Evolutionary conservation across 805 yeast species (phyloP).

Genomic region (Scheffersomyces lignosus): DNA sequence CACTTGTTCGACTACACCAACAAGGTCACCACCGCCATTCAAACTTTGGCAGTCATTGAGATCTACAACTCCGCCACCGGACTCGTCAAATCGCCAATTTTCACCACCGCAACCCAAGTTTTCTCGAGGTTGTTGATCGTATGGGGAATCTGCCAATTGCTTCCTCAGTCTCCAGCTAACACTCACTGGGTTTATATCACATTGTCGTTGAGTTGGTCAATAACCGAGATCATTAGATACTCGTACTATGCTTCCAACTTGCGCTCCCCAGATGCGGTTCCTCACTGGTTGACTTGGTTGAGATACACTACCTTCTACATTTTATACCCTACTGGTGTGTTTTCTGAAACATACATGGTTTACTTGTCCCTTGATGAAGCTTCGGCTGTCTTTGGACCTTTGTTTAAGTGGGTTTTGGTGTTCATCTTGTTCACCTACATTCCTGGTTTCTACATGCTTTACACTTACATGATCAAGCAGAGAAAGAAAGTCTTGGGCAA

Average conservation of each 20-base stretch:
- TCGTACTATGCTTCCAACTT: slow-evolving; percentile 78
- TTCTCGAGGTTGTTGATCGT: slow-evolving; percentile 80
- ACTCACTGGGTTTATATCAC: slow-evolving; percentile 60
- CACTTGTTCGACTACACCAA: slow-evolving; percentile 59
- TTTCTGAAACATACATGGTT: slow-evolving; percentile 72
- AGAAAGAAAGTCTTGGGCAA: slow-evolving; percentile 70
- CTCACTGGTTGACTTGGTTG: slow-evolving; percentile 60
- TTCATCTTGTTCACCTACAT: slow-evolving; percentile 64
- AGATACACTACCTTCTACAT: slow-evolving; percentile 83
- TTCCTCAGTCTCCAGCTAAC: slow-evolving; percentile 73
- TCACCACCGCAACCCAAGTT: slow-evolving; percentile 87
- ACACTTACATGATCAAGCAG: slow-evolving; percentile 85
- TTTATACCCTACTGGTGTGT: slow-evolving; percentile 90
- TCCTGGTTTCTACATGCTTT: slow-evolving; percentile 86
- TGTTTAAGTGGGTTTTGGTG: slow-evolving; percentile 57
- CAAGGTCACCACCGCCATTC: slow-evolving; percentile 62
- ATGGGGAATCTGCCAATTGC: slow-evolving; percentile 72
- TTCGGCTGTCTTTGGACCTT: slow-evolving; percentile 44
- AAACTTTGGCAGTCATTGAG: slow-evolving; percentile 78
- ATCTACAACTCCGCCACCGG: slow-evolving; percentile 77
- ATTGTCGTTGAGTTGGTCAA: slow-evolving; percentile 82
- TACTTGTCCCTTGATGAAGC: slow-evolving; percentile 74
- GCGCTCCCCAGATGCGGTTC: slow-evolving; percentile 50
- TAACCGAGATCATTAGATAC: slow-evolving; percentile 90
- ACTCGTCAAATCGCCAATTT: slow-evolving; percentile 77